phyloP scores from a whole-genome alignment of 352 stramenopile genomes.

The Phytopythium vexans region DNA sequence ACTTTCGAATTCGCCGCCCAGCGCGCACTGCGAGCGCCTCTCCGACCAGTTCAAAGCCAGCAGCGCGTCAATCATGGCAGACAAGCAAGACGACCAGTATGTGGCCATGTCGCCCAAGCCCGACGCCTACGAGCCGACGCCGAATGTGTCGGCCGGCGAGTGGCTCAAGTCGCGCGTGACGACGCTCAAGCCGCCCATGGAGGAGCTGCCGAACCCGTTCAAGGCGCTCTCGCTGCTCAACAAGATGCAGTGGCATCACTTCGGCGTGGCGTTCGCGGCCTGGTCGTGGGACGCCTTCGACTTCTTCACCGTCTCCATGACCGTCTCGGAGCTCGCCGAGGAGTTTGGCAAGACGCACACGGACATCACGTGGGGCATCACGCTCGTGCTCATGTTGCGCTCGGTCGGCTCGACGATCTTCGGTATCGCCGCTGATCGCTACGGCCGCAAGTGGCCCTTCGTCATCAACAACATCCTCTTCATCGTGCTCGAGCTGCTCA shows the following conservation, averaged over 20 bases:
- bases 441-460: constrained; percentile 36
- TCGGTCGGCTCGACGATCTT: constrained; percentile 42
- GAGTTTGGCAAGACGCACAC: constrained; percentile 39
- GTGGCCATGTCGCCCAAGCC: constrained; percentile 4
- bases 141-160: no score
- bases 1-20: constrained; percentile 1
- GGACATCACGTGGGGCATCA: constrained; percentile 58
- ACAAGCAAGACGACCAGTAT: constrained; percentile 2
- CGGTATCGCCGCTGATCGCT: constrained; percentile 40
- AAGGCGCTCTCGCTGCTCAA: constrained; percentile 24
- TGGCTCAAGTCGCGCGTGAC: constrained; percentile 21
- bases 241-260: constrained; percentile 36
- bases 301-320: constrained; percentile 59
- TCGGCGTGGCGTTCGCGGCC: constrained; percentile 29
- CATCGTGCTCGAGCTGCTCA: constrained; percentile 35
- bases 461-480: constrained; percentile 45
- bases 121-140: no score
- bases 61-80: constrained; percentile 3
- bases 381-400: constrained; percentile 48
- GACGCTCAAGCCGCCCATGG: constrained; percentile 40
- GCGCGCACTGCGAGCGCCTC: background rate
- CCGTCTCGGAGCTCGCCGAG: constrained; percentile 41
- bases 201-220: constrained; percentile 22
- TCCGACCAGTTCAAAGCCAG: background rate
- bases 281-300: constrained; percentile 59